Percentiles rank a stretch among this genome's conserved stretches.
phyloP scores from a whole-genome alignment of 2,329 filamentous ascomycete species.

The Aureobasidium sp. region DNA sequence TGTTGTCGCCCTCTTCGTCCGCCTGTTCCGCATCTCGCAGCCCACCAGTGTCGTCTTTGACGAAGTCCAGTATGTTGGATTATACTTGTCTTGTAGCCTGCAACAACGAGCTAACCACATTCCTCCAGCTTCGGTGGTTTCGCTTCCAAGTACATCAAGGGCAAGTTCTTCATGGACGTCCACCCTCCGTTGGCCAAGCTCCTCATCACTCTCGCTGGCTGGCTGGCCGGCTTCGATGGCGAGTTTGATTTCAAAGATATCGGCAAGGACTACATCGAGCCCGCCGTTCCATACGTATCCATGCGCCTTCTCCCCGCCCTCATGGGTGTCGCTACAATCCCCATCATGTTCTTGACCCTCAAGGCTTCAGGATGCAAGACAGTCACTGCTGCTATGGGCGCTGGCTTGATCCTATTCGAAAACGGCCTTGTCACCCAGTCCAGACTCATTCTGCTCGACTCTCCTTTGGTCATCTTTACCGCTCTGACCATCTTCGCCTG shows the following conservation, averaged over 20 bases:
- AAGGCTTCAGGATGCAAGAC: conserved; percentile 88
- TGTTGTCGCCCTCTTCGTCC: conserved; percentile 67
- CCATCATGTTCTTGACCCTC: conserved; percentile 88
- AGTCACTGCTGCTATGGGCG: conserved; percentile 73
- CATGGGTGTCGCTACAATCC: conserved; percentile 79
- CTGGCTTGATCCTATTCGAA: conserved; percentile 86
- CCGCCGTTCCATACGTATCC: conserved; percentile 89
- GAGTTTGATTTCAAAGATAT: conserved; percentile 99
- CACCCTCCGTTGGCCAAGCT: conserved; percentile 95
- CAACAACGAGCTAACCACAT: conserved; percentile 22
- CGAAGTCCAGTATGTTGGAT: conserved; percentile 84
- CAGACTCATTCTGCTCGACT: conserved; percentile 90
- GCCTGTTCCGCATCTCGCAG: conserved; percentile 92
- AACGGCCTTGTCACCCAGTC: conserved; percentile 94
- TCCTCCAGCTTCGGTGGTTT: conserved; percentile 82
- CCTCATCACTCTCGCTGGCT: conserved; percentile 90
- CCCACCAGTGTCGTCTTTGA: conserved; percentile 96
- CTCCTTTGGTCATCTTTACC: conserved; percentile 86
- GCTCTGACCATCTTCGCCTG: conserved; percentile 86
- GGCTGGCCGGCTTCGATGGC: conserved; percentile 89
- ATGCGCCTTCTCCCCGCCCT: conserved; percentile 93
- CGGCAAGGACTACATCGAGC: conserved; percentile 95
- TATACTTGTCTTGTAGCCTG: not conserved
- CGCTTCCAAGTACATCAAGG: conserved; percentile 98
- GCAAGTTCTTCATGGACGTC: conserved; percentile 99